Evolutionary conservation across 768 basidiomycete species (phyloP).

Genomic region (Udeniomyces megalosporus): DNA sequence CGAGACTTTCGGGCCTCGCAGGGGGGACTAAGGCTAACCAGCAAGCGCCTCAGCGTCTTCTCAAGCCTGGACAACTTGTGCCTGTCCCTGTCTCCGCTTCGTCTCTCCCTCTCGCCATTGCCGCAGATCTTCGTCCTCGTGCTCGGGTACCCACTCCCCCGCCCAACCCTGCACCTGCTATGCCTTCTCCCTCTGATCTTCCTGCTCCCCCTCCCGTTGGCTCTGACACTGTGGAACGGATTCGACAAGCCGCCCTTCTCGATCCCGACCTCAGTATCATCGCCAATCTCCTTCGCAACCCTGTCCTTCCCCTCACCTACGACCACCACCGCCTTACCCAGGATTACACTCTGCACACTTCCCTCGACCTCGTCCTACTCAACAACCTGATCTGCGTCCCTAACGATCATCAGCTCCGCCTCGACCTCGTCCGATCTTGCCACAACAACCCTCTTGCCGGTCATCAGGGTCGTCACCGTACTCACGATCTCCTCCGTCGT

Average conservation of each 20-base stretch:
- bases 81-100: not conserved
- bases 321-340: not conserved
- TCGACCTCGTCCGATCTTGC: not conserved
- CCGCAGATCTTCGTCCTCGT: not conserved
- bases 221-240: not conserved
- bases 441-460: not conserved
- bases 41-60: not conserved
- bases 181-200: not conserved
- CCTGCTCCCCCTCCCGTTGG: not conserved
- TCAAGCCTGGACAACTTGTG: not conserved
- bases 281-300: not conserved
- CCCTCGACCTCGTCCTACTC: not conserved
- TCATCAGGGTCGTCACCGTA: not conserved
- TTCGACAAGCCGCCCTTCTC: not conserved
- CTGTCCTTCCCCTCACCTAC: not conserved
- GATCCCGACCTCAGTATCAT: not conserved
- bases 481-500: not conserved
- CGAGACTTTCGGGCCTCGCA: not conserved
- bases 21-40: conserved; percentile 1
- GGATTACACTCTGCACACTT: not conserved
- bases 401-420: not conserved
- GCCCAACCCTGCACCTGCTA: not conserved
- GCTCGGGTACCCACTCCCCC: not conserved
- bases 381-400: not conserved
- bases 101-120: not conserved